These are phyloP conservation scores for Tulasnella sp. DNA, from an alignment of 768 basidiomycete species.

Conservation along the genomic window DNA sequence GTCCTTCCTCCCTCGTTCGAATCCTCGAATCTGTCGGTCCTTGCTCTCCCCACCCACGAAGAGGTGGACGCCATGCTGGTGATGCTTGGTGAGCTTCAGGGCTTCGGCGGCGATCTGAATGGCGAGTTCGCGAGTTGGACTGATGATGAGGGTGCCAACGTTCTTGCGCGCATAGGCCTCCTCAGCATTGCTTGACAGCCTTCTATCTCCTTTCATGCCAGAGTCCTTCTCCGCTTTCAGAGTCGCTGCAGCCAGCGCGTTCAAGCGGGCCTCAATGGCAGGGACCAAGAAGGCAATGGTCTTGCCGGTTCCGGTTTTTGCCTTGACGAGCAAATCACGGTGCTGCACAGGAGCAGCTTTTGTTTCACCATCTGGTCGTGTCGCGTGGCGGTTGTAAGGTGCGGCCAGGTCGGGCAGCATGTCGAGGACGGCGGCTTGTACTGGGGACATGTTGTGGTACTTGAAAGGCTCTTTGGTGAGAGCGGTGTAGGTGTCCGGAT, in stretches of 20 bases:
- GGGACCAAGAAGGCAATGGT: slow-evolving; percentile 87
- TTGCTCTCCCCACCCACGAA: slow-evolving; percentile 79
- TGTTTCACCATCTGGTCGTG: slow-evolving; percentile 37
- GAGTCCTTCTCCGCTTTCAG: slow-evolving; percentile 51
- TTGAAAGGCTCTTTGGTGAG: slow-evolving; percentile 67
- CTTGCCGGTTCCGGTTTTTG: slow-evolving; percentile 89
- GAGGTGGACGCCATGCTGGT: slow-evolving; percentile 71
- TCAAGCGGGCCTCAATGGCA: slow-evolving; percentile 75
- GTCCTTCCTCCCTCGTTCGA: slow-evolving; percentile 66
- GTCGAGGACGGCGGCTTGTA: slow-evolving; percentile 77
- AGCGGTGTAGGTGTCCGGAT: slow-evolving; percentile 55
- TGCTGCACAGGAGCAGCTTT: slow-evolving; percentile 29
- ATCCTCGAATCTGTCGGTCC: slow-evolving; percentile 66
- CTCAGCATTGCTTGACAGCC: slow-evolving; percentile 43
- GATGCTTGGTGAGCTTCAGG: slow-evolving; percentile 61
- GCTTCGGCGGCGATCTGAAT: slow-evolving; percentile 90
- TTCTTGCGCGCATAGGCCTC: slow-evolving; percentile 50
- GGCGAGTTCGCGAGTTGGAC: slow-evolving; percentile 87
- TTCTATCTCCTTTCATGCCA: slow-evolving; percentile 47
- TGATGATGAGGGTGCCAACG: slow-evolving; percentile 79
- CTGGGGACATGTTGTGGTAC: slow-evolving; percentile 72
- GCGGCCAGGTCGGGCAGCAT: slow-evolving; percentile 70
- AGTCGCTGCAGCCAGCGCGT: slow-evolving; percentile 46
- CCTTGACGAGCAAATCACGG: slow-evolving; percentile 77
- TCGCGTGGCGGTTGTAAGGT: slow-evolving; percentile 49